Base-by-base conservation (phyloP, 148 eudicot species). In the Nepenthes mirabilis region DNA sequence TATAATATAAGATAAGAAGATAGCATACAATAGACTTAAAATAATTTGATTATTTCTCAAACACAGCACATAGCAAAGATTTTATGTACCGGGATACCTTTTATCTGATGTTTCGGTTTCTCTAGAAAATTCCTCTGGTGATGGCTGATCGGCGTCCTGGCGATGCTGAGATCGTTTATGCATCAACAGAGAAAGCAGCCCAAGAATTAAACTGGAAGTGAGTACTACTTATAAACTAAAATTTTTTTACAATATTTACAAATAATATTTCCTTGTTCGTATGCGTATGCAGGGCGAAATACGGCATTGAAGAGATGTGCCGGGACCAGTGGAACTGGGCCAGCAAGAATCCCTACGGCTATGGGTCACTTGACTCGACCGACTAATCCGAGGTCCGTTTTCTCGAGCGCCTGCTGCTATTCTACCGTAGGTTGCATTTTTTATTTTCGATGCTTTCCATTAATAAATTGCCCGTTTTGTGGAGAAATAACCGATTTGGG, bases 301-400 rank as follows among this genome's bases (percentile, higher is more conserved):
- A 78, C 62, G 91, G 88, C n/a, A 75, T 86, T 2, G 88, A 84
- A 9, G 97, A 90, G 68, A 90, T 90, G 97, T 87, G 95, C 57
- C 78, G 89, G 37, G 97, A 90, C 56, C 97, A 79, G 59, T 90
- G 97, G 97, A 90, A 87, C 71, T 87, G 91, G 97, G 95, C 97
- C 10, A 84, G 82, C 88, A 84, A 87, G 75, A 87, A 90, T 64
- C 97, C 97, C 2, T 82, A 82, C 23, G 97, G 95, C 52, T 87
- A 87, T 43, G 81, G 75, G 65, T 73, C 90, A 58, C 52, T 78
- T 6, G 73, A 73, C 3, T 5, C 6, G 6, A 49, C 52, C 11
- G 52, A 49, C 52, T 49, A n/a, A 49, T 49, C 52, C 6, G 52
- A 49, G 11, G 52, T 5, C n/a, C 1, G 52, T 12, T 49, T 49